Evolutionary conservation across 116 monocot species (phyloP), one percentile per base, ranked within the genome.

Genomic region (Trichopus zeylanicus): DNA sequence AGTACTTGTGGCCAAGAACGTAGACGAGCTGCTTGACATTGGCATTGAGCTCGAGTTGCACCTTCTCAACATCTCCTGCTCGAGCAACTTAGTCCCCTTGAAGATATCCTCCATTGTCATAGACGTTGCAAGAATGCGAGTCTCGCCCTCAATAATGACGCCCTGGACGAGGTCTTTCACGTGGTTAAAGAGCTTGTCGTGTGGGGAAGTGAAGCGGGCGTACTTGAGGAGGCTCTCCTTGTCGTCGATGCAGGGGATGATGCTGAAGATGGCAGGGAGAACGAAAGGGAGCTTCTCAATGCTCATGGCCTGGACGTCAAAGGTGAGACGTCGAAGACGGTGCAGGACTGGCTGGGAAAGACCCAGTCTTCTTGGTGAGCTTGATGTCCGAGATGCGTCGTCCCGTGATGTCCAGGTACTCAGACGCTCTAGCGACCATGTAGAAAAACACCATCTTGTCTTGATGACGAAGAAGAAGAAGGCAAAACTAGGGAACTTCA

Each of bases 101-200:
- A 91, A 91, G 67, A 91, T 91, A 51, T 82, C 80, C 60, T 91
- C 86, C 91, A 91, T 86, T 26, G 86, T 86, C 91, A 91, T 91
- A 26, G 91, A 77, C 1, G 91, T 86, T 0, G 91, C 91, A 9
- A 90, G 78, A 11, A 90, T 85, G 15, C 85, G 73, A 13, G 90
- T 90, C 73, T 91, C 90, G 1, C 90, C 85, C 68, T 85, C 85
- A 57, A 82, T 91, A n/a, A n/a, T n/a, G 18, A 85, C 82, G 4
- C 85, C 90, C 61, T 91, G 63, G 13, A 90, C 90, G 4, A 91
- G 79, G 51, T 85, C 85, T 16, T 73, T 78, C 7, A 90, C 79
- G 27, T 85, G 82, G 67, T 69, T 60, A 13, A 85, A 90, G 51
- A 76, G 55, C 73, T 76, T 81, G 73, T 90, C 79, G 42, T 79